Evolutionary conservation across 1,139 yeast genomes (phyloP).

Genomic region (Blastobotrys indianensis): DNA sequence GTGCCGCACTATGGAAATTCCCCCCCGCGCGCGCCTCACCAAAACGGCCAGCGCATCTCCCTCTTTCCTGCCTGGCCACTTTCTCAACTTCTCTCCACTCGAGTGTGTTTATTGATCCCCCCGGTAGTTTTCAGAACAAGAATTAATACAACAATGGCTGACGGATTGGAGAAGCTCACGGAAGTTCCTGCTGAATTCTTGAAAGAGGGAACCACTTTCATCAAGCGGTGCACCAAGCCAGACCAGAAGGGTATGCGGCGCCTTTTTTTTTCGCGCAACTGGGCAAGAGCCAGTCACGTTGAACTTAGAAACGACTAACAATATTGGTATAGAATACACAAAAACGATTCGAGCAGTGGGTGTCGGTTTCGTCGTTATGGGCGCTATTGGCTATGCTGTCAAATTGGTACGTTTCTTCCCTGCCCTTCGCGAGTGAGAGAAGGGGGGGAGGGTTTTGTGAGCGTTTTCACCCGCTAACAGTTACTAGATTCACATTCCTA

Average conservation of each 20-base stretch:
- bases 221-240: constrained; percentile 91
- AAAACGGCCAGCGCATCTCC: neutral
- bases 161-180: constrained; percentile 63
- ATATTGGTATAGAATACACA: constrained; percentile 58
- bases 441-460: neutral
- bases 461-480: neutral
- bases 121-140: neutral
- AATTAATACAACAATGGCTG: constrained; percentile 21
- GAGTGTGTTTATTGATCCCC: neutral
- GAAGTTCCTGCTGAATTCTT: constrained; percentile 89
- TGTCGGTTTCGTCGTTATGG: constrained; percentile 94
- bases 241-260: constrained; percentile 56
- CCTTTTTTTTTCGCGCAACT: too few relatives aligned
- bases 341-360: constrained; percentile 94
- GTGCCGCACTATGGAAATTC: neutral
- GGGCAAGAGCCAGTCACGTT: too few relatives aligned
- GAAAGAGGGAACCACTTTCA: constrained; percentile 84
- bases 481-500: constrained; percentile 78
- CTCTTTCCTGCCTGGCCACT: neutral
- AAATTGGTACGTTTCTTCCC: constrained; percentile 47
- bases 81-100: neutral
- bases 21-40: neutral
- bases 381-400: constrained; percentile 93
- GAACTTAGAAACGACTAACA: neutral
- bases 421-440: neutral